phyloP scores from a whole-genome alignment of 2,329 filamentous ascomycete species.

The Samsoniella hepiali region DNA sequence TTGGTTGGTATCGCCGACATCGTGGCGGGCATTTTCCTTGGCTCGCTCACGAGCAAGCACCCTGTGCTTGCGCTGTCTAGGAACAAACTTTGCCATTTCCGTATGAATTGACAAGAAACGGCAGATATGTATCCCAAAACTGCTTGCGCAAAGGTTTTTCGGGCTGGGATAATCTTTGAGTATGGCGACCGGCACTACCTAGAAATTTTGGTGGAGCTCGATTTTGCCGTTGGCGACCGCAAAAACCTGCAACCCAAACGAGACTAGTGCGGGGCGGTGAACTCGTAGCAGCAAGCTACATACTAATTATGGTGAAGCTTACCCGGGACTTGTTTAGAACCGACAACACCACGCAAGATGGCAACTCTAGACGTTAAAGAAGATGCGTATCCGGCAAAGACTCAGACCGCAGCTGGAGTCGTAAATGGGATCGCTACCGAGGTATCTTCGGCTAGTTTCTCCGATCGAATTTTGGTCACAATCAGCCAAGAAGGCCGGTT shows the following conservation, averaged over 20 bases:
- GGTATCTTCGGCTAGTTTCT: conserved; percentile 69
- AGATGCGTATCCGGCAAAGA: conserved; percentile 66
- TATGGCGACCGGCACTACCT: conserved; percentile 19
- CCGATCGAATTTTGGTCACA: conserved; percentile 88
- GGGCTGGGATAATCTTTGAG: background rate
- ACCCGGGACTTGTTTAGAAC: conserved; percentile 5
- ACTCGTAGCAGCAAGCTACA: background rate
- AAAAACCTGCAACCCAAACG: conserved; percentile 28
- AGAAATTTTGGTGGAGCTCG: conserved; percentile 35
- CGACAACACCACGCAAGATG: conserved; percentile 31
- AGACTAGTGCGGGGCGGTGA: conserved; percentile 36
- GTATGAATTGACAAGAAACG: background rate
- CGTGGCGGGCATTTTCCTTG: conserved; percentile 39
- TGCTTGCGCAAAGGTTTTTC: background rate
- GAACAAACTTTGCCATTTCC: conserved; percentile 56
- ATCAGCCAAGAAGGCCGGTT: conserved; percentile 81
- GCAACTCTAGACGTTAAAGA: conserved; percentile 39
- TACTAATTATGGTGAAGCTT: conserved; percentile 21
- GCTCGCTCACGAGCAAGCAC: conserved; percentile 62
- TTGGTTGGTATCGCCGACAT: conserved; percentile 38
- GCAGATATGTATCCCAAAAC: background rate
- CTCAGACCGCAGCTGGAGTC: conserved; percentile 54
- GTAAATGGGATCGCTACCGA: conserved; percentile 71
- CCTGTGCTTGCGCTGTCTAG: conserved; percentile 65
- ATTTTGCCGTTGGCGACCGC: conserved; percentile 39